Conservation (phyloP, 768 basidiomycete species). For the Boletus rubescentipes region DNA sequence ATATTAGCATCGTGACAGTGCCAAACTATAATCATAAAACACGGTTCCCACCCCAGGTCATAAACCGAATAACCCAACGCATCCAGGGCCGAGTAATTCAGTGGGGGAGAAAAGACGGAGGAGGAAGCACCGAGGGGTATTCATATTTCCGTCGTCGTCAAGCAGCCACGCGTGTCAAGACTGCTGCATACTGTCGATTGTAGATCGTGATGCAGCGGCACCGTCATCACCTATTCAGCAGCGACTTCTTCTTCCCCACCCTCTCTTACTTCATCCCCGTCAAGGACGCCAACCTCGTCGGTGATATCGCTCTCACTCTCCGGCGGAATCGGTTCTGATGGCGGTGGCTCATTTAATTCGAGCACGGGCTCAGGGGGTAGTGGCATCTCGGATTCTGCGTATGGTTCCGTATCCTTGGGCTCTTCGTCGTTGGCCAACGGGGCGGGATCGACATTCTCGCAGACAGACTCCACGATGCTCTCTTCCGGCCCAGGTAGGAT, state of each 20-base stretch:
- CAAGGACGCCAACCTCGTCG: conserved; percentile 26
- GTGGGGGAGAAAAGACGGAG: conserved; percentile 20
- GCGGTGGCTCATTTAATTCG: conserved; percentile 31
- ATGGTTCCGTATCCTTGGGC: background rate
- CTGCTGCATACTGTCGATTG: background rate
- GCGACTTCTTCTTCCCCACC: conserved; percentile 12
- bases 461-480: background rate
- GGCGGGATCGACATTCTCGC: conserved; percentile 7
- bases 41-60: conserved; percentile 1
- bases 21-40: background rate
- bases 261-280: conserved; percentile 18
- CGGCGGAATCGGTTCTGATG: conserved; percentile 33
- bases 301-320: conserved; percentile 37
- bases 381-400: conserved; percentile 6
- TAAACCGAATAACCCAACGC: background rate
- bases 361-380: conserved; percentile 11
- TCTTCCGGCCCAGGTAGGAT: conserved; percentile 3
- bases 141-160: conserved; percentile 12
- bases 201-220: conserved; percentile 21
- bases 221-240: conserved; percentile 16
- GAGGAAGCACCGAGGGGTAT: conserved; percentile 1
- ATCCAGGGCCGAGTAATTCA: background rate
- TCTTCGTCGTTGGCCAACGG: conserved; percentile 2
- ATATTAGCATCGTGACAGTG: background rate
- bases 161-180: conserved; percentile 4